phyloP scores from a whole-genome alignment of 2,329 filamentous ascomycete genomes.

The Sclerotinia trifoliorum region DNA sequence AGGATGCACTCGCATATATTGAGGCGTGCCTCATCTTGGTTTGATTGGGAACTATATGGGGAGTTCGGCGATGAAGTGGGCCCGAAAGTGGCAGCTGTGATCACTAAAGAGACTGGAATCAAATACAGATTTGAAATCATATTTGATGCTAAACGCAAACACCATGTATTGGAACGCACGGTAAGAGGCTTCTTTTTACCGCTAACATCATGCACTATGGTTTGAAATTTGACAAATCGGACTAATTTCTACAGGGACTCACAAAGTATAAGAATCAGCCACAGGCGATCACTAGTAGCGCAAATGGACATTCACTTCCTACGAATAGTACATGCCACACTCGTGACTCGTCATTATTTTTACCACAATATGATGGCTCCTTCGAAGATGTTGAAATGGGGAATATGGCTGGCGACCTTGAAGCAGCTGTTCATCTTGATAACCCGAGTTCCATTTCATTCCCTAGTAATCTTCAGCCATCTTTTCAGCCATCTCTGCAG shows the following conservation, averaged over 20 bases:
- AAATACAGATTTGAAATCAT: conserved; percentile 1
- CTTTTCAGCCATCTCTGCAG: background rate
- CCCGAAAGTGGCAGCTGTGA: rapidly evolving
- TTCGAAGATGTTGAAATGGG: background rate
- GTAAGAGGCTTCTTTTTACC: background rate
- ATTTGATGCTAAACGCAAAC: background rate
- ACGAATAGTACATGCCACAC: background rate
- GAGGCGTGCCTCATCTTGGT: conserved; percentile 8
- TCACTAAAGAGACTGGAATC: background rate
- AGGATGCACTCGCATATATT: background rate
- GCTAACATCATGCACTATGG: background rate
- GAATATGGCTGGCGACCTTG: background rate
- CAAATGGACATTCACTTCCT: background rate
- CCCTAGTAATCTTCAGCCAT: too few species aligned
- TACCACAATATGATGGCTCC: background rate
- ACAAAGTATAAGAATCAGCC: background rate
- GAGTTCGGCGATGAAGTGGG: background rate
- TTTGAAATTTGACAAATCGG: background rate
- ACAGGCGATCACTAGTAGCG: background rate
- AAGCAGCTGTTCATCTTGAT: background rate
- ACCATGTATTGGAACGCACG: background rate
- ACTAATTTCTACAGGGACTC: background rate
- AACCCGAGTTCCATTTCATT: rapidly evolving
- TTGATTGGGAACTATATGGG: background rate
- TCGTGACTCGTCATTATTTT: background rate